A percentile compares a stretch with the other conserved stretches of the same genome.
These are phyloP conservation scores for Toxoplasma gondii DNA, from an alignment of 169 alveolate species.

Conservation along the genomic window DNA sequence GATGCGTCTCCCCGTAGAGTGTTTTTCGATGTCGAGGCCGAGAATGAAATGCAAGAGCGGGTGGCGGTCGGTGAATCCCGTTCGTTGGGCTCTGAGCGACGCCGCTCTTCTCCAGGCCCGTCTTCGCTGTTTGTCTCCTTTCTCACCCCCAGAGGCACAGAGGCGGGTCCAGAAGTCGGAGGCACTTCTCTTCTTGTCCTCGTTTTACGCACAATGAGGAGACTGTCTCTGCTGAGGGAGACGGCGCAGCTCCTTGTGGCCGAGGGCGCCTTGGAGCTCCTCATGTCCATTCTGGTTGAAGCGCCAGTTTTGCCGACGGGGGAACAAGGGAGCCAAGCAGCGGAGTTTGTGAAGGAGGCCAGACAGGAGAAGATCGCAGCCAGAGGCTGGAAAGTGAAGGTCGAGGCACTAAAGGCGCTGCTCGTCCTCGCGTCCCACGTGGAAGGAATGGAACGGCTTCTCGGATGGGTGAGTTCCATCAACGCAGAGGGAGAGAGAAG, in stretches of 20 bases:
- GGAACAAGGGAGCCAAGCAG: background rate
- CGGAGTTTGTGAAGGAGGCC: background rate
- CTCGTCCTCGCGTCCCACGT: conserved; percentile 43
- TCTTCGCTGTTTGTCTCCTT: background rate
- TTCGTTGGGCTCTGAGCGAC: background rate
- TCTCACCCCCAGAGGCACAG: background rate
- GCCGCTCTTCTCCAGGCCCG: background rate
- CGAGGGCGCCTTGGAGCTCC: conserved; percentile 25
- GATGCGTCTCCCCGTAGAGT: background rate
- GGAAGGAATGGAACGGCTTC: conserved; percentile 48
- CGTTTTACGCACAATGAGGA: background rate
- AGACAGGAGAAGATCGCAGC: background rate
- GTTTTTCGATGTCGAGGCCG: background rate
- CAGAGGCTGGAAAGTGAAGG: conserved; percentile 28
- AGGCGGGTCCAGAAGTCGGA: background rate
- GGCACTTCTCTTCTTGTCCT: background rate
- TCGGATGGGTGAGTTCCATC: conserved; percentile 46
- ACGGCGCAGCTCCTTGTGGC: background rate
- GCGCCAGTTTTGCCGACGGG: background rate
- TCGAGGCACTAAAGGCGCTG: conserved; percentile 31
- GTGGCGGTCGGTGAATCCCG: background rate
- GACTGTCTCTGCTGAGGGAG: background rate
- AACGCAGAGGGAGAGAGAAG: background rate
- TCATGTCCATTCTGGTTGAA: conserved; percentile 1
- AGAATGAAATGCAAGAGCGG: background rate